Evolutionary conservation across 495 filamentous ascomycete species (phyloP).

Genomic region (Niebla homalea): DNA sequence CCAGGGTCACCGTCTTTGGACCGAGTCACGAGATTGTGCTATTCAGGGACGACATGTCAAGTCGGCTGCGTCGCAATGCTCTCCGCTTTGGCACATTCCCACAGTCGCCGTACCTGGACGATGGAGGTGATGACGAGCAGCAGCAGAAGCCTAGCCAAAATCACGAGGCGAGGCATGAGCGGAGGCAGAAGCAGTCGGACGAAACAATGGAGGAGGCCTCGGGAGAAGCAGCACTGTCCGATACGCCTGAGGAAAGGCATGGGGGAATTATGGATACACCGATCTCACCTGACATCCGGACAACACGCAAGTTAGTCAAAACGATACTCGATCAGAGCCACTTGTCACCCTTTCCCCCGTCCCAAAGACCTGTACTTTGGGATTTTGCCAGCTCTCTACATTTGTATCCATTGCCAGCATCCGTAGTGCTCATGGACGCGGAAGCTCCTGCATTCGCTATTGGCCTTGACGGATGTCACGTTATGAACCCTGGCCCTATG

Average conservation of each 20-base stretch:
- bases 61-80: constrained; percentile 58
- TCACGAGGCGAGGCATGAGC: background rate
- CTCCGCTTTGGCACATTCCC: constrained; percentile 41
- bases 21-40: constrained; percentile 73
- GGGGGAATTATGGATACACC: constrained; percentile 13
- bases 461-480: constrained; percentile 88
- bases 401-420: constrained; percentile 79
- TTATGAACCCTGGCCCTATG: constrained; percentile 82
- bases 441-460: constrained; percentile 68
- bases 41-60: constrained; percentile 72
- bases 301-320: constrained; percentile 75
- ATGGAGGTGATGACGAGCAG: constrained; percentile 8
- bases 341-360: constrained; percentile 69
- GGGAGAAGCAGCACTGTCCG: background rate
- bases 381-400: constrained; percentile 61
- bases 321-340: constrained; percentile 88
- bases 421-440: constrained; percentile 67
- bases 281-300: constrained; percentile 36
- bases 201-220: background rate
- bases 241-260: constrained; percentile 12
- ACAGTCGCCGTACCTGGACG: constrained; percentile 16
- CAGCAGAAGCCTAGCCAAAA: background rate
- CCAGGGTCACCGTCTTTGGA: constrained; percentile 68
- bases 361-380: constrained; percentile 71
- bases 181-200: background rate